Percentiles rank a stretch among this genome's conserved stretches.
phyloP scores from a whole-genome alignment of 148 eudicot species.

The Cornus suecica region DNA sequence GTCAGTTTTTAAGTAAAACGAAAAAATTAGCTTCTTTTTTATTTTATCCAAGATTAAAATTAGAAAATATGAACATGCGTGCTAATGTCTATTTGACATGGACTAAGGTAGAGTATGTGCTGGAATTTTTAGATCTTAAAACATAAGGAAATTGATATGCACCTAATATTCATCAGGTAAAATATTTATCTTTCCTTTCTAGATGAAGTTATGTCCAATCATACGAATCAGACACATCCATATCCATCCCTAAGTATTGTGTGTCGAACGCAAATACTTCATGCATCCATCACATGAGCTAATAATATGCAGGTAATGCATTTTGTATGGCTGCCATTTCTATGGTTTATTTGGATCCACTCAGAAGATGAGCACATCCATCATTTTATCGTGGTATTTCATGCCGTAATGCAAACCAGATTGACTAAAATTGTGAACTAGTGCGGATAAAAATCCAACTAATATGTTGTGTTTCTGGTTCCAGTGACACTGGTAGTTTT shows the following conservation, averaged over 20 bases:
- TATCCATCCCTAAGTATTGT: no score
- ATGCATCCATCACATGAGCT: background rate
- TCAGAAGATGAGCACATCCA: background rate
- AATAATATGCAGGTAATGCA: constrained; percentile 1
- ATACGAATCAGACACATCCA: background rate
- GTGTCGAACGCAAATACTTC: no score
- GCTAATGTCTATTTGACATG: no score
- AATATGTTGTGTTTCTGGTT: background rate
- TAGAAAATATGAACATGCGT: background rate
- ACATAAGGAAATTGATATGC: no score
- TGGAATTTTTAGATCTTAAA: no score
- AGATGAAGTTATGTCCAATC: no score
- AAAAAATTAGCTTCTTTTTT: background rate
- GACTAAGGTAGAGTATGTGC: no score
- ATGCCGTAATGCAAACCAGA: background rate
- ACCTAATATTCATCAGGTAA: no score
- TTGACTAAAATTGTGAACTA: background rate
- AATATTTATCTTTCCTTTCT: no score
- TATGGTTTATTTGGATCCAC: background rate
- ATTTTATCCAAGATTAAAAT: background rate
- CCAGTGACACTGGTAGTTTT: background rate
- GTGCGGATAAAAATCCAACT: background rate
- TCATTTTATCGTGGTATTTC: background rate
- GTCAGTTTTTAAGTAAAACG: background rate
- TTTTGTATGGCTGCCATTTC: background rate